Evolutionary conservation across 129 eudicot genomes (phyloP).

Genomic region (Tanacetum coccineum): DNA sequence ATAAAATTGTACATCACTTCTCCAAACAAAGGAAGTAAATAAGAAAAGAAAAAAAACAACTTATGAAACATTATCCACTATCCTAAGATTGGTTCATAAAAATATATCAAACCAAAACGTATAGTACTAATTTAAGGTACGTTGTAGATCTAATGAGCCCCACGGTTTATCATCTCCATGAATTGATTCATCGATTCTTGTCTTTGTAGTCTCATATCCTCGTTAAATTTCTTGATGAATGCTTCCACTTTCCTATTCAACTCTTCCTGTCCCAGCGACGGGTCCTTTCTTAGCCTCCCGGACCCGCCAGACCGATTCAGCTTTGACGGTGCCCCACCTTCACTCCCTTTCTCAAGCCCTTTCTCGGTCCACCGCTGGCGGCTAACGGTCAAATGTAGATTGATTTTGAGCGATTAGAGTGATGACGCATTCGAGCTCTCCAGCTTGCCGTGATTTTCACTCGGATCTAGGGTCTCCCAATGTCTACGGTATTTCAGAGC

Average conservation of each 20-base stretch:
- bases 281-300: conserved; percentile 45
- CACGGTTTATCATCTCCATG: conserved; percentile 58
- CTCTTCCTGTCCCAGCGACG: conserved; percentile 73
- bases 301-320: conserved; percentile 37
- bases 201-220: conserved; percentile 71
- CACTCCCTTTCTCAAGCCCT: too few species aligned
- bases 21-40: not conserved
- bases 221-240: conserved; percentile 65
- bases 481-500: too few species aligned
- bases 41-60: not conserved
- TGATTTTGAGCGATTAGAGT: conserved; percentile 34
- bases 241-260: conserved; percentile 66
- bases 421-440: not conserved
- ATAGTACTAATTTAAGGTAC: not conserved
- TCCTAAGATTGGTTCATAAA: conserved; percentile 5
- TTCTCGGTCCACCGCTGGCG: too few species aligned
- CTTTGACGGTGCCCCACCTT: conserved; percentile 22
- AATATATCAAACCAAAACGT: not conserved
- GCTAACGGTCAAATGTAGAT: conserved; percentile 35
- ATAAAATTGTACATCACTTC: conserved; percentile 15
- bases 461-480: too few species aligned
- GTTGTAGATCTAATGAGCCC: conserved; percentile 27
- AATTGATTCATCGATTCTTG: conserved; percentile 59
- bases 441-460: too few species aligned
- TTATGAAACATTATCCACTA: conserved; percentile 6